Percentiles rank a stretch among this genome's conserved stretches.
Conservation (phyloP, 331 rosid genomes). For the Cydonia oblonga region DNA sequence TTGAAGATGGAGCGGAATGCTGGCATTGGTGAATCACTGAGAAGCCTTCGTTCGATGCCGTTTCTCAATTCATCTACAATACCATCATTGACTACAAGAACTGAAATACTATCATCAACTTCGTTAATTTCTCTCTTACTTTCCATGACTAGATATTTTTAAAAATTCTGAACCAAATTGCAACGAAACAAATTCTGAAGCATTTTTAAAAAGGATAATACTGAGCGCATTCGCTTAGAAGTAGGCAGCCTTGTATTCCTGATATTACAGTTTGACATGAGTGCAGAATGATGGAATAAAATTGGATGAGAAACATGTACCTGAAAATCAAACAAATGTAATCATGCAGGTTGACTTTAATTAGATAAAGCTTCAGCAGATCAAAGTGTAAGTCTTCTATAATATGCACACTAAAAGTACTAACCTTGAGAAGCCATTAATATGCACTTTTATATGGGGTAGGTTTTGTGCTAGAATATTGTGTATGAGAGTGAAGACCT, state of each 20-base stretch:
- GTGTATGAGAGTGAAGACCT: too few species aligned
- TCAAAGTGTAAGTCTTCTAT: too few species aligned
- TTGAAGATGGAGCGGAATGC: constrained; percentile 3
- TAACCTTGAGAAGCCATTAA: too few species aligned
- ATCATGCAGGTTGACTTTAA: not conserved
- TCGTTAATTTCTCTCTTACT: not conserved
- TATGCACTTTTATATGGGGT: too few species aligned
- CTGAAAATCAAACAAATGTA: not conserved
- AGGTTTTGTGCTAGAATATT: too few species aligned
- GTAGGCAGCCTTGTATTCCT: too few species aligned
- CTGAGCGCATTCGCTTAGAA: too few species aligned
- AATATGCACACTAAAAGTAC: too few species aligned
- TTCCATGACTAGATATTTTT: not conserved
- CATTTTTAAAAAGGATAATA: too few species aligned
- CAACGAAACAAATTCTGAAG: not conserved
- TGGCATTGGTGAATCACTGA: not conserved
- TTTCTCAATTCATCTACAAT: not conserved
- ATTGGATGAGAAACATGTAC: not conserved
- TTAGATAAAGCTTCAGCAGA: too few species aligned
- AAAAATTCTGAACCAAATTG: not conserved
- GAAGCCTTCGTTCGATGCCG: not conserved
- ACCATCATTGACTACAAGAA: not conserved
- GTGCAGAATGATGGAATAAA: too few species aligned
- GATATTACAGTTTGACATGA: too few species aligned
- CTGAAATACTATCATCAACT: not conserved